Base-by-base conservation (phyloP, 306 rosid genomes). In the Prunus padus region DNA sequence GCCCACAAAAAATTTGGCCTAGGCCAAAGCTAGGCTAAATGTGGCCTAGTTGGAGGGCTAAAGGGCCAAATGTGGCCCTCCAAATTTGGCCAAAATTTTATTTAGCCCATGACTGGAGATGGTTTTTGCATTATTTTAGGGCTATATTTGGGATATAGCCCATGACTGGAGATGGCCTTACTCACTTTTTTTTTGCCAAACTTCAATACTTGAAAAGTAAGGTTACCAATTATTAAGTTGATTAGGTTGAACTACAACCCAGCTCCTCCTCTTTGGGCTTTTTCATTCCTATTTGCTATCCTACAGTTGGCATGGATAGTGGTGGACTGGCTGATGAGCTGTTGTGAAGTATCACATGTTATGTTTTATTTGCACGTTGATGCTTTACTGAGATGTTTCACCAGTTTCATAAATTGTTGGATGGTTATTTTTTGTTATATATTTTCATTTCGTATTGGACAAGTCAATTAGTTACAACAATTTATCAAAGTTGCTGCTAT, bases 401-500 rank as follows among this genome's bases (percentile, higher is more conserved):
- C 61, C 33, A 69, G 61, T 65, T 64, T 75, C 56, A 30, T 15
- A 59, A 22, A 57, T 69, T 51, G 26, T n/a, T 72, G 14, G 11
- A 4, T 13, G 6, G 31, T 28, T 42, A 55, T 11, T 23, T 65
- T 16, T 1, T 19, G 63, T 59, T 5, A 26, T 47, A 11, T 45
- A 59, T 67, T 42, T 19, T 22, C 40, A 28, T 51, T 60, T 67
- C 76, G 20, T 56, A 20, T 71, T 76, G 20, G 54, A 46, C 22
- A 59, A 26, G 59, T 65, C 46, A 47, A 14, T 77, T 33, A 55
- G 15, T 5, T 61, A 10, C 46, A 19, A 60, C 23, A 49, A 25
- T 78, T 75, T 65, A 31, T 25, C 47, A 46, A 28, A 28, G 60
- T 64, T 75, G 23, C 62, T 72, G 72, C 66, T 57, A 23, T 65